These are phyloP conservation scores for Alternaria novae-zelandiae DNA, from an alignment of 2,329 filamentous ascomycete genomes.

Conservation along the genomic window DNA sequence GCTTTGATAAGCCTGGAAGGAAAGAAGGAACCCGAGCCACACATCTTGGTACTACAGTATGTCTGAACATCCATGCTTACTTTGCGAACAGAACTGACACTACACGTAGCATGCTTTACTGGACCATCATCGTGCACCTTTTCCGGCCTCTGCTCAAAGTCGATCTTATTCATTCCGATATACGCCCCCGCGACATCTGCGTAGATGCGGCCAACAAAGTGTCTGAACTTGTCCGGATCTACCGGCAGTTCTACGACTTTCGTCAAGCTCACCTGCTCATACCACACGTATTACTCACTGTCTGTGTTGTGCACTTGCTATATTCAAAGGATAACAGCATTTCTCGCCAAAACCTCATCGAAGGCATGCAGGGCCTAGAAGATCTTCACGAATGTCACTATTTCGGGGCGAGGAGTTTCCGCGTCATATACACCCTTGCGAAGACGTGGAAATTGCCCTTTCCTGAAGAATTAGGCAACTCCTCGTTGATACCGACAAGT, in stretches of 20 bases:
- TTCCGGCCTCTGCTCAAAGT: constrained; percentile 77
- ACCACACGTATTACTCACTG: constrained; percentile 51
- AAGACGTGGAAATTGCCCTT: constrained; percentile 53
- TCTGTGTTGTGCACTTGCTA: constrained; percentile 54
- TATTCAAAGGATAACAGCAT: constrained; percentile 49
- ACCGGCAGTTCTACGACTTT: constrained; percentile 54
- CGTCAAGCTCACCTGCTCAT: constrained; percentile 50
- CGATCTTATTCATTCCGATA: constrained; percentile 61
- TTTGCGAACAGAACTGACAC: constrained; percentile 13
- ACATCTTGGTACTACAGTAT: constrained; percentile 77
- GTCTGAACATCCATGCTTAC: constrained; percentile 42
- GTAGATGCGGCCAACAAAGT: constrained; percentile 56
- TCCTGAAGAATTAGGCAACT: constrained; percentile 45
- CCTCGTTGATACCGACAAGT: constrained; percentile 31
- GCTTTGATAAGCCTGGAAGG: constrained; percentile 62
- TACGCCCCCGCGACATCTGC: constrained; percentile 71
- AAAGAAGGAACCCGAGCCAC: constrained; percentile 67
- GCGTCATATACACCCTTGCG: constrained; percentile 52
- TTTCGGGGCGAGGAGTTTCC: constrained; percentile 52
- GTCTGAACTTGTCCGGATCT: constrained; percentile 50
- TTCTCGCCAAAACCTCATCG: constrained; percentile 48
- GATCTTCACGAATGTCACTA: constrained; percentile 53
- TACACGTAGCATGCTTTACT: constrained; percentile 65
- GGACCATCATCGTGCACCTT: constrained; percentile 73
- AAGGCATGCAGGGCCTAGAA: constrained; percentile 52